Conservation (phyloP, 2,329 filamentous ascomycete genomes). For the Paecilomyces formosus region DNA sequence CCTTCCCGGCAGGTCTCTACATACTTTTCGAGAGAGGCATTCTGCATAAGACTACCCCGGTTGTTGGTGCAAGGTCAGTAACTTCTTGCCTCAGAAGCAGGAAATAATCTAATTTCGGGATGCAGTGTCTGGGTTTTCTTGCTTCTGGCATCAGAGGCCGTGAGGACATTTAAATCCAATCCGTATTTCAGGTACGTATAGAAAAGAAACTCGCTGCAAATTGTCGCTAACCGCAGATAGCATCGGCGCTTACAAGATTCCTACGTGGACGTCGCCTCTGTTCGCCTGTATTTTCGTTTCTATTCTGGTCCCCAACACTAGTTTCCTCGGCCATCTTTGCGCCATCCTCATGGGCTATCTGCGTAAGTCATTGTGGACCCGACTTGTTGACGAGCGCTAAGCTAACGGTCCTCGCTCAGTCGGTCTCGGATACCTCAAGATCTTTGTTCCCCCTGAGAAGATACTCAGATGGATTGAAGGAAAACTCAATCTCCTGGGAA, state of each 20-base stretch:
- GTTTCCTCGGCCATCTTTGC: conserved; percentile 78
- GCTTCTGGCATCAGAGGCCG: conserved; percentile 73
- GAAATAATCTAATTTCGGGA: conserved; percentile 6
- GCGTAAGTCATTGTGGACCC: conserved; percentile 49
- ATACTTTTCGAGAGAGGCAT: conserved; percentile 69
- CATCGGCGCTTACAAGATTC: conserved; percentile 61
- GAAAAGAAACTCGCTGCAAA: background rate
- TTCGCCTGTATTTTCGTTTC: conserved; percentile 65
- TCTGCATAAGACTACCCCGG: conserved; percentile 61
- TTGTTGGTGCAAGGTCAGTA: conserved; percentile 76
- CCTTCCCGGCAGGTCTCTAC: conserved; percentile 76
- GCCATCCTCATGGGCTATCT: conserved; percentile 79
- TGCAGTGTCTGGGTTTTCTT: conserved; percentile 85
- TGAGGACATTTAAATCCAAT: conserved; percentile 75
- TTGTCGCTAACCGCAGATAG: conserved; percentile 23
- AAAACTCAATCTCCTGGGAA: conserved; percentile 75
- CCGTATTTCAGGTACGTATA: conserved; percentile 54
- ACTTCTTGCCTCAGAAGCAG: background rate
- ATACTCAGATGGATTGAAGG: conserved; percentile 79
- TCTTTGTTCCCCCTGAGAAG: conserved; percentile 84
- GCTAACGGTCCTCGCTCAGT: conserved; percentile 40
- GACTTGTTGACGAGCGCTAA: conserved; percentile 2
- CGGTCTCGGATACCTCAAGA: conserved; percentile 80
- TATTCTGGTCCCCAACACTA: conserved; percentile 72
- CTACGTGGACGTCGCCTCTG: conserved; percentile 88